phyloP scores from a whole-genome alignment of 2,329 filamentous ascomycete genomes.

The Capronia coronata region DNA sequence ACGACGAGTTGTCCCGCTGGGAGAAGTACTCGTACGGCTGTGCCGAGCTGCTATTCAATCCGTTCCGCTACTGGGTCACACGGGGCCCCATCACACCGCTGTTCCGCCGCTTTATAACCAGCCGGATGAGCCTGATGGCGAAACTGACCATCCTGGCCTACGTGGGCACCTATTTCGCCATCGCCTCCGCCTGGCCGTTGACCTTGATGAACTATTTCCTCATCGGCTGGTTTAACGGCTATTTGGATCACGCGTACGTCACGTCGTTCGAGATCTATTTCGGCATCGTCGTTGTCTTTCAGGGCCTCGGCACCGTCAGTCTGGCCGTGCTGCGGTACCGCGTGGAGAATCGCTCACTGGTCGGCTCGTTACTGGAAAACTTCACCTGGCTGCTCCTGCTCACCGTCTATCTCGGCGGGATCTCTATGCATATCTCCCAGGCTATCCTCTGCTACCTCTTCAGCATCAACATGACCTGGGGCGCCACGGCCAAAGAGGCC shows the following conservation, averaged over 20 bases:
- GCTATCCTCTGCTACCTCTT: slow-evolving; percentile 78
- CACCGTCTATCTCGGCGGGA: slow-evolving; percentile 74
- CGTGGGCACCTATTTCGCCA: slow-evolving; percentile 65
- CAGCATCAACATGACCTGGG: slow-evolving; percentile 79
- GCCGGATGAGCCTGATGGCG: slow-evolving; percentile 52
- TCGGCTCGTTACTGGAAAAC: slow-evolving; percentile 50
- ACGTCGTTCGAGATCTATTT: slow-evolving; percentile 61
- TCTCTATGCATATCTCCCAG: slow-evolving; percentile 73
- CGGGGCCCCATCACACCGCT: slow-evolving; percentile 72
- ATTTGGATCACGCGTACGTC: slow-evolving; percentile 61
- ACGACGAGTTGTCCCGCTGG: slow-evolving; percentile 78
- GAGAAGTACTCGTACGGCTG: slow-evolving; percentile 83
- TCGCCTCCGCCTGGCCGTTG: slow-evolving; percentile 60
- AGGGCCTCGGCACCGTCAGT: slow-evolving; percentile 53
- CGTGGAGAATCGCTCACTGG: slow-evolving; percentile 48
- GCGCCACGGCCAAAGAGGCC: slow-evolving; percentile 70
- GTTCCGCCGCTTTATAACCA: slow-evolving; percentile 67
- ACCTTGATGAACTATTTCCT: slow-evolving; percentile 65
- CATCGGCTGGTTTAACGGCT: slow-evolving; percentile 63
- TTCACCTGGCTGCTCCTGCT: slow-evolving; percentile 57
- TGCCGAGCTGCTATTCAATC: slow-evolving; percentile 75
- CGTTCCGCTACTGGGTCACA: slow-evolving; percentile 64
- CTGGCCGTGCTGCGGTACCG: slow-evolving; percentile 60
- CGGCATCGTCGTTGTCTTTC: slow-evolving; percentile 60
- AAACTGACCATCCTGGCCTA: slow-evolving; percentile 68